Percentiles rank a stretch among this genome's conserved stretches.
Evolutionary conservation across 257 asterid species (phyloP).

Genomic region (Solanum megistacrolobum): DNA sequence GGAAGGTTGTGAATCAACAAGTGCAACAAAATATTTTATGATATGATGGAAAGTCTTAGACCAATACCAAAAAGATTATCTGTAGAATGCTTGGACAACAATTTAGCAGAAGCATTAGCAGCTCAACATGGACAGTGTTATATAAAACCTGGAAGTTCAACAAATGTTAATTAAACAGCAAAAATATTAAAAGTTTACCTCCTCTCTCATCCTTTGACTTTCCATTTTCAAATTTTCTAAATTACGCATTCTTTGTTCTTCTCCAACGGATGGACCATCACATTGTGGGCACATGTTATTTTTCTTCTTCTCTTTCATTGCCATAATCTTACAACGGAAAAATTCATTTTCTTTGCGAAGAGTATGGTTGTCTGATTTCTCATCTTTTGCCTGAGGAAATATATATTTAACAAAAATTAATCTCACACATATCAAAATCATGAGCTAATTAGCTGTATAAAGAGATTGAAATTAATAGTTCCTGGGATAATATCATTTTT

Average conservation of each 20-base stretch:
- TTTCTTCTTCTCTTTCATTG: conserved; percentile 33
- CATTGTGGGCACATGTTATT: conserved; percentile 32
- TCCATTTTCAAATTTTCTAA: background rate
- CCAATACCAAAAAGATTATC: background rate
- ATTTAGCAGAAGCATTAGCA: background rate
- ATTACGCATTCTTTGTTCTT: conserved; percentile 15
- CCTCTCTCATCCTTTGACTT: background rate
- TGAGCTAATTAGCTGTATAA: background rate
- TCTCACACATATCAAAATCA: background rate
- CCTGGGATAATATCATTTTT: too few species aligned
- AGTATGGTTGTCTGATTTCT: conserved; percentile 32
- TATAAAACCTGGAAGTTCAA: too few species aligned
- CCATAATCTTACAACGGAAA: conserved; percentile 36
- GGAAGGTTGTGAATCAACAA: background rate
- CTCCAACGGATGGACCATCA: conserved; percentile 19
- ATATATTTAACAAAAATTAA: background rate
- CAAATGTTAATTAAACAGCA: background rate
- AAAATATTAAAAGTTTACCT: background rate
- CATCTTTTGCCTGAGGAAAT: conserved; percentile 34
- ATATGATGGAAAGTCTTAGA: background rate
- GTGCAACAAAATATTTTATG: too few species aligned
- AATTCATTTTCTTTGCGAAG: conserved; percentile 45
- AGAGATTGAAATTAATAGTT: background rate
- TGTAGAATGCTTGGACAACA: background rate
- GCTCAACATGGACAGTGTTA: background rate